Percentiles rank a stretch among this genome's conserved stretches.
Evolutionary conservation across 352 stramenopile species (phyloP).

Genomic region (Phytophthora melonis): DNA sequence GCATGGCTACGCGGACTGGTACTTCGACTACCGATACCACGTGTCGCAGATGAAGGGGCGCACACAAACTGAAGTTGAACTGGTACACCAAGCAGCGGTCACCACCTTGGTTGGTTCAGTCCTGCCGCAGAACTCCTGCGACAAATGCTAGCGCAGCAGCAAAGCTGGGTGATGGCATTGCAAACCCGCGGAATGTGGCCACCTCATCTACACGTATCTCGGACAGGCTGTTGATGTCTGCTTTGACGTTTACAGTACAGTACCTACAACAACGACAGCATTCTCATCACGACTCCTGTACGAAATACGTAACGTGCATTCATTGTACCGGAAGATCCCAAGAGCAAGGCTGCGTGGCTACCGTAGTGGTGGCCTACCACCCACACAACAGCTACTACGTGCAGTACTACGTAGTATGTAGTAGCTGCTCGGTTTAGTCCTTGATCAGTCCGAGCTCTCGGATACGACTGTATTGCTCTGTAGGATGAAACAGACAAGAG

Average conservation of each 20-base stretch:
- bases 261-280: not conserved
- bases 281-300: too few species aligned
- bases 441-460: constrained; percentile 57
- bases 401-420: too few species aligned
- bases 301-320: not conserved
- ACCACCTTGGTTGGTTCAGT: not conserved
- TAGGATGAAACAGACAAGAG: constrained; percentile 8
- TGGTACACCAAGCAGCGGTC: not conserved
- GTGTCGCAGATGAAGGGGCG: not conserved
- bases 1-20: not conserved
- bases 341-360: not conserved
- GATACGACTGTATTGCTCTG: constrained; percentile 74
- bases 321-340: not conserved
- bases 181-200: not conserved
- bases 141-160: not conserved
- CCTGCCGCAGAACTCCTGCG: not conserved
- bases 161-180: not conserved
- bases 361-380: too few species aligned
- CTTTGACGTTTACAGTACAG: not conserved
- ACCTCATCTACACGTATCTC: not conserved
- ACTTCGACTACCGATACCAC: constrained; percentile 3
- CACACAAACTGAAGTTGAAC: not conserved
- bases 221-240: not conserved
- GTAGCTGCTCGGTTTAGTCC: constrained; percentile 8
- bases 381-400: too few species aligned